Evolutionary conservation across 2,329 filamentous ascomycete genomes (phyloP).

Genomic region (Trichoderma sp.): DNA sequence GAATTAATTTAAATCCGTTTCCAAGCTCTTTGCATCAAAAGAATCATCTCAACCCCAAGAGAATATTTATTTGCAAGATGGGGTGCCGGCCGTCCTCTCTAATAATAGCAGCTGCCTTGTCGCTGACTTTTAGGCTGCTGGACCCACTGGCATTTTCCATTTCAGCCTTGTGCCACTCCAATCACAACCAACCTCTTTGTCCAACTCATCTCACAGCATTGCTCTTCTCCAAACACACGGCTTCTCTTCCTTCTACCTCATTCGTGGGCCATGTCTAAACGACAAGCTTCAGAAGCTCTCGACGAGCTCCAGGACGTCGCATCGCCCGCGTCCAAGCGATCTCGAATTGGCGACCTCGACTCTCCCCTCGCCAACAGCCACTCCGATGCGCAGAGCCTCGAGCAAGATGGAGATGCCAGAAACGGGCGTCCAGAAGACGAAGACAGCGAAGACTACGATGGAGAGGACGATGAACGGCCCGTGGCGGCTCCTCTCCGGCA

Average conservation of each 20-base stretch:
- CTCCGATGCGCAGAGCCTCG: slow-evolving; percentile 35
- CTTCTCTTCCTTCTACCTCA: not conserved
- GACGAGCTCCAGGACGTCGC: slow-evolving; percentile 53
- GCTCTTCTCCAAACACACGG: not conserved
- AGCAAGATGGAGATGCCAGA: slow-evolving; percentile 24
- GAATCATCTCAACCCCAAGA: not conserved
- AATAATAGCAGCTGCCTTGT: not conserved
- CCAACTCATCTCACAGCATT: not conserved
- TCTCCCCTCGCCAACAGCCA: slow-evolving; percentile 37
- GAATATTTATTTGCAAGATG: not conserved
- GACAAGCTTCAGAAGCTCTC: slow-evolving; percentile 58
- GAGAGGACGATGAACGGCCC: slow-evolving; percentile 39
- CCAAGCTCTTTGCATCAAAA: not conserved
- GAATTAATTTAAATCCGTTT: not conserved
- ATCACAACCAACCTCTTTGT: not conserved
- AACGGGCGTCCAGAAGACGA: slow-evolving; percentile 27
- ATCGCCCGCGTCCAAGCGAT: slow-evolving; percentile 59
- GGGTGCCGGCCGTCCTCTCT: not conserved
- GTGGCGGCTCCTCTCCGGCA: slow-evolving; percentile 59
- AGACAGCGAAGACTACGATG: slow-evolving; percentile 36
- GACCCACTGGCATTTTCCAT: slow-evolving; percentile 18
- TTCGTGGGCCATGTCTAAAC: slow-evolving; percentile 45
- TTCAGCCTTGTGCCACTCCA: slow-evolving; percentile 5
- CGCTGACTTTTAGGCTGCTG: not conserved
- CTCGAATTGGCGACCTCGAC: slow-evolving; percentile 48